Evolutionary conservation across 208 protist species (phyloP), one percentile per base, ranked within the genome.

Genomic region (Crithidia expoeki): DNA sequence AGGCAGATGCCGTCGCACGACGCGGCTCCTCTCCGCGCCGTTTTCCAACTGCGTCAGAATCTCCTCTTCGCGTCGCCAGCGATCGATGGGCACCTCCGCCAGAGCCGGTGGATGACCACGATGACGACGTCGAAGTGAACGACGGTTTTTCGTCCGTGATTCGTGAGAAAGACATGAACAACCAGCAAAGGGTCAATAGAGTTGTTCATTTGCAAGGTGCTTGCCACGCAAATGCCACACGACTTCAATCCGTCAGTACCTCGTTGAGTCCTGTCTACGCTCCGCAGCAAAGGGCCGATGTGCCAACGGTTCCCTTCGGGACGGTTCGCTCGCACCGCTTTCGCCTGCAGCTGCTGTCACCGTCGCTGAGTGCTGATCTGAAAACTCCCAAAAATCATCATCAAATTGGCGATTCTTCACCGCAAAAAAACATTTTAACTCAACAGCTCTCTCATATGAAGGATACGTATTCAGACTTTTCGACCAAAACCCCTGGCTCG

Each of bases 241-340:
- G 36, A 12, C 12, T 50, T 14, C 12, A 2, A 0, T 4, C 25
- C 1, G 42, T 52, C 14, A 25, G 25, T 19, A 9, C 36, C 36
- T 64, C 40, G 1, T 27, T 23, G 12, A 14, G 7, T 38, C 38
- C 42, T 42, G 40, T 3, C 3, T 40, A 11, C 23, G 17, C 3
- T 9, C 14, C 28, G 32, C 16, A 58, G 10, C 17, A 40, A 17
- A 10, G 16, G 11, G 58, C 40, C 5, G 40, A 47, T 49, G 30
- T 30, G 28, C 19, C 28, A 21, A 30, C 46, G 10, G 25, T n/a
- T 1, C 44, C 60, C 21, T 62, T 60, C 27, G 19, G 34, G 38
- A 21, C 28, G 5, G 30, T 59, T 25, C 61, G 23, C 14, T 75
- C 69, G 6, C 69, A 63, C 44, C 69, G 69, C 61, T 75, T 75